Conservation (phyloP, 2,329 filamentous ascomycete species). For the Pseudovirgaria hyperparasitica region DNA sequence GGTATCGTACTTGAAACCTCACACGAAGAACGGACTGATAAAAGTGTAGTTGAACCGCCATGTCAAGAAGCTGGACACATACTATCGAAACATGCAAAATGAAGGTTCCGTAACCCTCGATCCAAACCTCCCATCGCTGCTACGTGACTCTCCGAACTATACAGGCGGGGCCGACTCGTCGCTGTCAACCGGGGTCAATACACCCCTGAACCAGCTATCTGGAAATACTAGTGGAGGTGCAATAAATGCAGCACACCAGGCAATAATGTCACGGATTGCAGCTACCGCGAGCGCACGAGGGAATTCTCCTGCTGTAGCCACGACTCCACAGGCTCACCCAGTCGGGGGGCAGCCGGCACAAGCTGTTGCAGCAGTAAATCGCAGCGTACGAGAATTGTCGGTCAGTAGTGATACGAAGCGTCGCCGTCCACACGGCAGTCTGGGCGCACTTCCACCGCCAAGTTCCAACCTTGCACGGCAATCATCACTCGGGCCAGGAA, state of each 20-base stretch:
- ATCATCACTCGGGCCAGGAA: constrained; percentile 49
- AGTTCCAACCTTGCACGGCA: constrained; percentile 43
- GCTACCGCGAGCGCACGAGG: constrained; percentile 19
- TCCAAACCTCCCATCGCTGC: constrained; percentile 45
- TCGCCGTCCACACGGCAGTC: constrained; percentile 40
- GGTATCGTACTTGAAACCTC: constrained; percentile 30
- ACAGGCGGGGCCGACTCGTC: constrained; percentile 36
- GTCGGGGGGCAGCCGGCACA: constrained; percentile 22
- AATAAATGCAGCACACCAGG: constrained; percentile 38
- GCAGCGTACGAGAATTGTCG: constrained; percentile 40
- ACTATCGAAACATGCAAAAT: constrained; percentile 45
- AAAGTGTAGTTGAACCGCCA: constrained; percentile 42
- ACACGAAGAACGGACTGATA: constrained; percentile 4
- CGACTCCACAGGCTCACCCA: constrained; percentile 18
- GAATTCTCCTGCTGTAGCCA: no score
- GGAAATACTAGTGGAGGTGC: constrained; percentile 41
- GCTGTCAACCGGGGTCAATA: constrained; percentile 29
- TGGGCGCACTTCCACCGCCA: constrained; percentile 39
- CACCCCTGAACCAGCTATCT: constrained; percentile 42
- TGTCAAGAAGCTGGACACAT: constrained; percentile 49
- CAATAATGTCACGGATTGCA: constrained; percentile 31
- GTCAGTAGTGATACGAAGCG: constrained; percentile 44
- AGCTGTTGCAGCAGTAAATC: constrained; percentile 22
- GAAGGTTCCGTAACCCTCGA: constrained; percentile 48
- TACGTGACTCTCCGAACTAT: constrained; percentile 35